phyloP scores from a whole-genome alignment of 2,329 filamentous ascomycete species.

The Periconia sp. region DNA sequence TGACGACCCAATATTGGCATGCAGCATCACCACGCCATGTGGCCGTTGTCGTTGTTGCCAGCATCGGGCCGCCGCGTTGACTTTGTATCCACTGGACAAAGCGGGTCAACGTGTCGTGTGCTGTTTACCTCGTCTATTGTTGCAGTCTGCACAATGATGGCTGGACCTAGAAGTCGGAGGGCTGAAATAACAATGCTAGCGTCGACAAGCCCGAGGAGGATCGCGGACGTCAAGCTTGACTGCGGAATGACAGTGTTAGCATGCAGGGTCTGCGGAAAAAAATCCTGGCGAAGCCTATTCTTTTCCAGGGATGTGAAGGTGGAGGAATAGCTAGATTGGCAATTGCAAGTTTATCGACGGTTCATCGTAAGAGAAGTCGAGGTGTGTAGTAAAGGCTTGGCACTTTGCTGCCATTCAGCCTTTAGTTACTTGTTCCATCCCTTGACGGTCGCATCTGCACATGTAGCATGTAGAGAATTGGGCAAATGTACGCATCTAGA shows the following conservation, averaged over 20 bases:
- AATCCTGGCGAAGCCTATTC: slow-evolving; percentile 5
- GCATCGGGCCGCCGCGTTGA: neutral
- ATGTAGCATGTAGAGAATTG: neutral
- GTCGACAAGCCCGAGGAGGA: neutral
- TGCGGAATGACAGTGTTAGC: slow-evolving; percentile 1
- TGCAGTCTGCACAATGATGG: neutral
- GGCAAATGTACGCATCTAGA: too few relatives aligned
- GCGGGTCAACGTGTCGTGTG: neutral
- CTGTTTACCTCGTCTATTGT: neutral
- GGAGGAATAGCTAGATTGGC: slow-evolving; percentile 9
- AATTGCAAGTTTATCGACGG: neutral
- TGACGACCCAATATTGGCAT: slow-evolving; percentile 1
- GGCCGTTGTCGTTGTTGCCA: neutral
- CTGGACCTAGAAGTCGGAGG: slow-evolving; percentile 12
- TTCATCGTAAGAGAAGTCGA: neutral
- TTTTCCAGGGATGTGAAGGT: slow-evolving; percentile 5
- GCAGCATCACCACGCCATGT: neutral
- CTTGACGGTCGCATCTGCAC: neutral
- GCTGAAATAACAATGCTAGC: neutral
- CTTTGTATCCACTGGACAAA: slow-evolving; percentile 3
- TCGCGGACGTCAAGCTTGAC: slow-evolving; percentile 13
- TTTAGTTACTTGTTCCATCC: too few relatives aligned
- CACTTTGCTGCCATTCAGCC: neutral
- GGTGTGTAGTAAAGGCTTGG: slow-evolving; percentile 12
- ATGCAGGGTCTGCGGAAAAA: slow-evolving; percentile 17